Conservation (phyloP, 139 green algal species). For the Volvox reticuliferus region DNA sequence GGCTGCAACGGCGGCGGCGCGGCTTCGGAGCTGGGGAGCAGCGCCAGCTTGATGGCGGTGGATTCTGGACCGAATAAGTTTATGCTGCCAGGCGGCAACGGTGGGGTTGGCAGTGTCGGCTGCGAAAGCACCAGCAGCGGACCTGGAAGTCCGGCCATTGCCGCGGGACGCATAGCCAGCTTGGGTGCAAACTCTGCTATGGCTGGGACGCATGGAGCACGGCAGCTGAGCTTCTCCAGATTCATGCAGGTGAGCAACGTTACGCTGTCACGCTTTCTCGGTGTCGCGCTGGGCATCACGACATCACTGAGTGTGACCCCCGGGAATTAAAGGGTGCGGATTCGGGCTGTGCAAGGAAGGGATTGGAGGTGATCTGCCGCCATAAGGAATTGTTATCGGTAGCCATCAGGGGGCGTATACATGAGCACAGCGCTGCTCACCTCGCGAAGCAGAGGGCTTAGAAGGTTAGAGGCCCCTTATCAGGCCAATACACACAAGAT, state of each 20-base stretch:
- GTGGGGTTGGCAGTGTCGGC: background rate
- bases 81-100: background rate
- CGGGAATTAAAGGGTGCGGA: no score
- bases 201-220: background rate
- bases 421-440: no score
- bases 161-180: background rate
- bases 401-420: no score
- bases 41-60: background rate
- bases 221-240: background rate
- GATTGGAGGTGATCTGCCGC: no score
- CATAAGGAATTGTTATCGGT: no score
- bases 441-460: no score
- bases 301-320: no score
- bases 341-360: no score
- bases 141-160: background rate
- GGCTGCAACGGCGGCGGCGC: background rate
- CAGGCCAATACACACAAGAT: no score
- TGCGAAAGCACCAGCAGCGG: background rate
- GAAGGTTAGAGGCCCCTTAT: no score
- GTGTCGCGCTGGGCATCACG: no score
- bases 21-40: background rate
- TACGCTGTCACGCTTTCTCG: no score
- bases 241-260: background rate
- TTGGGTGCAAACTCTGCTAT: background rate
- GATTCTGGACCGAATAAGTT: background rate